Conservation (phyloP, 2,329 filamentous ascomycete species). For the Biscogniauxia marginata region DNA sequence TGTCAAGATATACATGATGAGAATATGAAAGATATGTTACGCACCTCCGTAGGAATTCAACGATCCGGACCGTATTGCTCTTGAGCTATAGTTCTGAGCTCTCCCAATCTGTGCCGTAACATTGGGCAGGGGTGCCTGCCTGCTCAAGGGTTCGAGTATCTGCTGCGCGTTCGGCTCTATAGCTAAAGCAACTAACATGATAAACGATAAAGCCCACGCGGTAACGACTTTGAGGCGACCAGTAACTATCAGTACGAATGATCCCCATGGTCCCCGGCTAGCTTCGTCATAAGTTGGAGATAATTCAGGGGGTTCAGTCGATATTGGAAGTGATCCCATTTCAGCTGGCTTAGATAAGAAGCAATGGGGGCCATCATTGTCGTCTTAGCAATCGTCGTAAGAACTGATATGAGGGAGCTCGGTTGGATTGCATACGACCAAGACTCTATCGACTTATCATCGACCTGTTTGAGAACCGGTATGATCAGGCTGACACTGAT, state of each 20-base stretch:
- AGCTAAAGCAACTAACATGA: slow-evolving; percentile 9
- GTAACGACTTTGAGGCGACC: not conserved
- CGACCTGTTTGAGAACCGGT: not conserved
- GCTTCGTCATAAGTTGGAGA: slow-evolving; percentile 31
- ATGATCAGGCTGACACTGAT: not conserved
- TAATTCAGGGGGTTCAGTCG: slow-evolving; percentile 20
- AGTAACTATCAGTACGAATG: slow-evolving; percentile 4
- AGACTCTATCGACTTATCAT: not conserved
- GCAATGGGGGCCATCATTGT: slow-evolving; percentile 31
- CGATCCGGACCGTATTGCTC: not conserved
- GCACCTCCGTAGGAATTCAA: not conserved
- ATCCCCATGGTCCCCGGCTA: slow-evolving; percentile 29
- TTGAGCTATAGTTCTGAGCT: slow-evolving; percentile 4
- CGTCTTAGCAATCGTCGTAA: slow-evolving; percentile 33
- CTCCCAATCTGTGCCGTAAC: not conserved
- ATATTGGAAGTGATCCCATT: slow-evolving; percentile 33
- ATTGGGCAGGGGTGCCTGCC: not conserved
- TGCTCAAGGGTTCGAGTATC: slow-evolving; percentile 1
- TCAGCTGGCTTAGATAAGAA: slow-evolving; percentile 35
- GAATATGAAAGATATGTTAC: not conserved
- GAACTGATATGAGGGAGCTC: slow-evolving; percentile 35
- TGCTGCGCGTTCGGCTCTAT: slow-evolving; percentile 18
- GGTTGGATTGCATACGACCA: slow-evolving; percentile 22
- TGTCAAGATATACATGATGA: not conserved
- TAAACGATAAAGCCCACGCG: not conserved